Evolutionary conservation across 2,329 filamentous ascomycete species (phyloP), one percentile per base, ranked within the genome.

Genomic region (Paecilomyces dactylethromorphus): DNA sequence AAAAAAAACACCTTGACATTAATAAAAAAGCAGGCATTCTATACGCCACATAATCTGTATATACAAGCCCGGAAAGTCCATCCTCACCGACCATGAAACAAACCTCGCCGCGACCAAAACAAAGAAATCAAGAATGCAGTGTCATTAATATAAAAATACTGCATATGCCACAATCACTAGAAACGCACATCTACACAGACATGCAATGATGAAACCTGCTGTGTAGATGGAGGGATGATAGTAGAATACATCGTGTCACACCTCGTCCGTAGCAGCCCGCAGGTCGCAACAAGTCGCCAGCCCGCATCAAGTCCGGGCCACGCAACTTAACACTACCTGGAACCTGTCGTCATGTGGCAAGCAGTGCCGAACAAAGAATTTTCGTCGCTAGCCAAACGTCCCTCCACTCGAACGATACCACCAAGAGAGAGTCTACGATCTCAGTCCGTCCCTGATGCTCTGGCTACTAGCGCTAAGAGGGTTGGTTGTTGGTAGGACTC

Each of bases 381-480:
- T 45, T 18, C 26, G 26, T 45, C 35, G 15, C n/a, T 18, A 1
- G 8, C 18, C 15, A n/a, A 45, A 45, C 15, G 6, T 45, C 39
- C n/a, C 5, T n/a, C 15, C n/a, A 18, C n/a, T 21, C 39, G 39
- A 15, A 33, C 3, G 32, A 33, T 33, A 15, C 32, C 11, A 33
- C 15, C 35, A 7, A 6, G 15, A 2, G 39, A 45, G 3, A 6
- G 15, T 59, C 71, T 76, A 88, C 68, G 84, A 86, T 74, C 93
- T 92, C 61, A 91, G 81, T 15, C 89, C 88, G 74, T 97, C 93
- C 69, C 90, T 85, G 83, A 87, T 91, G 79, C 92, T 97, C 78
- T 92, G 88, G 64, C 90, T 88, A 80, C 92, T 97, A 24, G 93
- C 91, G 74, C 92, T 97, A 78, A 95, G 89, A 1, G 87, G 85